These are phyloP conservation scores for Theileria equi DNA, from an alignment of 169 alveolate genomes.

Conservation along the genomic window DNA sequence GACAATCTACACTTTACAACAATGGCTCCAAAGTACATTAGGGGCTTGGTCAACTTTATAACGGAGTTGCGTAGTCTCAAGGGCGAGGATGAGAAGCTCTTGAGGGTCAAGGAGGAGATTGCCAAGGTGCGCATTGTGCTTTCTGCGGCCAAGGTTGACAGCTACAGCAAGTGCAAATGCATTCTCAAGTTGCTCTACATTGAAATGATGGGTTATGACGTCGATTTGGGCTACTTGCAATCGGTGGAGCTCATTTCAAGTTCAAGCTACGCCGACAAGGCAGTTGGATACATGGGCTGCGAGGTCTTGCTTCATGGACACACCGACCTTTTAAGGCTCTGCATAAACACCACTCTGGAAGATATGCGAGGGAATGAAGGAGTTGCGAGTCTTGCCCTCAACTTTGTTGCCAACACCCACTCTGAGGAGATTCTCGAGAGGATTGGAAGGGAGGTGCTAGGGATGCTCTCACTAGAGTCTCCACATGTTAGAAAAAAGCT, in stretches of 20 bases:
- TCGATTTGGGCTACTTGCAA: slow-evolving; percentile 90
- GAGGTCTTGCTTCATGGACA: slow-evolving; percentile 82
- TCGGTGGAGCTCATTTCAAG: slow-evolving; percentile 88
- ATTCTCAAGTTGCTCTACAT: slow-evolving; percentile 92
- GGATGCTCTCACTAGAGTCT: slow-evolving; percentile 57
- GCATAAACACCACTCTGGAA: slow-evolving; percentile 59
- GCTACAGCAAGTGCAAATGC: slow-evolving; percentile 92
- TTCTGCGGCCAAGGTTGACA: slow-evolving; percentile 79
- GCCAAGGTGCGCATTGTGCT: slow-evolving; percentile 90
- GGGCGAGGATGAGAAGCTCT: slow-evolving; percentile 85
- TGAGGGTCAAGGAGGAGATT: slow-evolving; percentile 89
- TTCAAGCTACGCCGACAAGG: slow-evolving; percentile 87
- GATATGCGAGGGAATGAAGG: slow-evolving; percentile 67
- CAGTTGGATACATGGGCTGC: slow-evolving; percentile 93
- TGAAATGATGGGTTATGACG: slow-evolving; percentile 92
- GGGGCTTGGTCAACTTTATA: slow-evolving; percentile 85
- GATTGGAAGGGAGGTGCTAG: slow-evolving; percentile 72
- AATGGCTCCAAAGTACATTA: slow-evolving; percentile 52
- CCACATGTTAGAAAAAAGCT: slow-evolving; percentile 76
- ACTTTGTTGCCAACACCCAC: slow-evolving; percentile 73
- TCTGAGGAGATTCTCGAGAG: slow-evolving; percentile 73
- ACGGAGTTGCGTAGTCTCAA: slow-evolving; percentile 83
- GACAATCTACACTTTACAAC: not conserved
- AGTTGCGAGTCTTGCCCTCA: slow-evolving; percentile 79
- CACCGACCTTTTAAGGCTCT: slow-evolving; percentile 69